Conservation (phyloP, 495 filamentous ascomycete genomes). For the Xylaria cubensis region DNA sequence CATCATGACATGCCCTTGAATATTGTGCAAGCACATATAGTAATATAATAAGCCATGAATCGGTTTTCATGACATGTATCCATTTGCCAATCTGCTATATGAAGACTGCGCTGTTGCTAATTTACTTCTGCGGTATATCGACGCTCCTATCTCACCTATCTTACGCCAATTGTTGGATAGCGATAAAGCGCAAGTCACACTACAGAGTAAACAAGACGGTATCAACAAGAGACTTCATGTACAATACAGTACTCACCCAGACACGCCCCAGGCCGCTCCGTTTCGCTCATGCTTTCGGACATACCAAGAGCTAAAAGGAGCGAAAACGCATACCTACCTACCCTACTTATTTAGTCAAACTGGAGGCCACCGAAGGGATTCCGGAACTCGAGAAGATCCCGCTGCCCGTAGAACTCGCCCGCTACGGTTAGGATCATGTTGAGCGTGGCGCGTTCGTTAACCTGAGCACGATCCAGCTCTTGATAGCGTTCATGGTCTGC, state of each 20-base stretch:
- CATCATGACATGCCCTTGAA: background rate
- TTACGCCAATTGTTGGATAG: background rate
- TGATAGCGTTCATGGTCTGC: constrained; percentile 24
- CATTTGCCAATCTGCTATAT: background rate
- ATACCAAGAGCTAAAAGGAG: background rate
- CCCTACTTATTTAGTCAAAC: constrained; percentile 36
- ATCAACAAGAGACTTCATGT: background rate
- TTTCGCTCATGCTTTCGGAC: background rate
- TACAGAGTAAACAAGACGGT: background rate
- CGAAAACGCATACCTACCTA: background rate
- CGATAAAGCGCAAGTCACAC: background rate
- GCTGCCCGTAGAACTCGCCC: constrained; percentile 89
- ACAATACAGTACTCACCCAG: constrained; percentile 17
- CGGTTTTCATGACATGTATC: background rate
- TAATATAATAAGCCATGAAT: constrained; percentile 7
- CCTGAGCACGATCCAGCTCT: constrained; percentile 29
- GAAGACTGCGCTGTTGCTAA: background rate
- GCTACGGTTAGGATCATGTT: constrained; percentile 93
- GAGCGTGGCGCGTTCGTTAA: constrained; percentile 66
- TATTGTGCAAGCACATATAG: background rate
- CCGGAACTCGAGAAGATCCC: constrained; percentile 79
- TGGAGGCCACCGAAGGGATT: constrained; percentile 55
- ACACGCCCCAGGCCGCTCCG: background rate
- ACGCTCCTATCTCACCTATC: constrained; percentile 18
- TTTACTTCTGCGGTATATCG: background rate